Evolutionary conservation across 257 asterid species (phyloP), one percentile per base, ranked within the genome.

Genomic region (Nicotiana tomentosiformis): DNA sequence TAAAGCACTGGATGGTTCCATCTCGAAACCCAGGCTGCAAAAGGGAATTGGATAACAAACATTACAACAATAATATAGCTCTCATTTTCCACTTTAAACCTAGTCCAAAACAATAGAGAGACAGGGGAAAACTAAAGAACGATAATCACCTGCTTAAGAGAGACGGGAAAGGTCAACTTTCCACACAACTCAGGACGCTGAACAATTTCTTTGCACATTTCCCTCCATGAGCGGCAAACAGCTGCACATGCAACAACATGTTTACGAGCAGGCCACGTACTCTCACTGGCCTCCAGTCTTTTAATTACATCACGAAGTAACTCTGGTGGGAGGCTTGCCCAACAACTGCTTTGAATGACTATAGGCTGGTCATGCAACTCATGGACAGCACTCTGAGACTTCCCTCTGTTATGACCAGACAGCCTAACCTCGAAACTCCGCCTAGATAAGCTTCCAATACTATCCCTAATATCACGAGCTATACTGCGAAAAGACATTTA

Each of bases 141-240:
- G 55, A 30, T 10, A 37, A 70, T 43, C 83, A 91, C 97, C 93
- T 93, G 98, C 87, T 93, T 94, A 81, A 93, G 93, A 84, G 98
- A 93, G 49, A 93, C 86, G 0, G 97, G 97, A 86, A 94, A 93
- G 68, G 97, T 94, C 86, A 93, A 82, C 84, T 92, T 94, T 61
- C 97, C 97, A 7, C 84, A 89, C 77, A 78, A 82, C 78, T 93
- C 95, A 0, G 97, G 97, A 82, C 90, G 84, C 61, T 83, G 92
- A 57, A 93, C 97, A 77, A 92, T 89, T 83, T 95, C 98, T 77
- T 85, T 86, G 85, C 97, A 92, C 95, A 95, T 90, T 68, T 90
- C 93, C 84, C 98, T 93, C 98, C 98, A 95, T 17, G 97, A 89
- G 69, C 91, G 85, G 88, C 98, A 95, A 81, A 95, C 98, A 46